Percentiles rank a stretch among this genome's conserved stretches.
These are phyloP conservation scores for Asclepias syriaca DNA, from an alignment of 257 asterid genomes.

Conservation along the genomic window DNA sequence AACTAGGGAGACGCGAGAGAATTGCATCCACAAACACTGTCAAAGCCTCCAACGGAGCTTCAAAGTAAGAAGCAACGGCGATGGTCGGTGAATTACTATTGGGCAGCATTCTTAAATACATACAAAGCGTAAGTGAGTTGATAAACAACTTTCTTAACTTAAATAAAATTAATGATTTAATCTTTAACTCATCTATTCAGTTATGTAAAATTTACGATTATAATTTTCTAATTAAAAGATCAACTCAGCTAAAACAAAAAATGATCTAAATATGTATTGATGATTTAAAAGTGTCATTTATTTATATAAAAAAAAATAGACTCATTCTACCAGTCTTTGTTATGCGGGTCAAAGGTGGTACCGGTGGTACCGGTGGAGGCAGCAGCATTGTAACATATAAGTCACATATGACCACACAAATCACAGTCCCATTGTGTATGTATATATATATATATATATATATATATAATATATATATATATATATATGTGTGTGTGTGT, in stretches of 20 bases:
- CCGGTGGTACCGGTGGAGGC: background rate
- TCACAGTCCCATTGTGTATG: background rate
- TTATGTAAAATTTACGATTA: no score
- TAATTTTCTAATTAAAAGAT: no score
- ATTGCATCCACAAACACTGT: background rate
- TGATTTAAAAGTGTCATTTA: no score
- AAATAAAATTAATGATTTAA: no score
- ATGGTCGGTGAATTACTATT: constrained; percentile 21
- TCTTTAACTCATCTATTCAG: no score
- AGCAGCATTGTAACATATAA: background rate
- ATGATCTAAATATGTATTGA: no score
- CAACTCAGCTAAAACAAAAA: no score
- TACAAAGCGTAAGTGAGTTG: no score
- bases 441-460: no score
- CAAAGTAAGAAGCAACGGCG: constrained; percentile 10
- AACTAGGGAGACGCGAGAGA: background rate
- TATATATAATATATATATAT: no score
- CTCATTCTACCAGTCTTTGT: constrained; percentile 3
- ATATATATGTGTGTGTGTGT: no score
- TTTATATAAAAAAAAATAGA: background rate
- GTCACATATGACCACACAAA: background rate
- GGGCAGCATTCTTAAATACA: background rate
- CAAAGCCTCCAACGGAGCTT: background rate
- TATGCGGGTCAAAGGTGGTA: background rate
- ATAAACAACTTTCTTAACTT: no score